Evolutionary conservation across 2,329 filamentous ascomycete species (phyloP), one percentile per base, ranked within the genome.

Genomic region (Calcarisporium arbuscula): DNA sequence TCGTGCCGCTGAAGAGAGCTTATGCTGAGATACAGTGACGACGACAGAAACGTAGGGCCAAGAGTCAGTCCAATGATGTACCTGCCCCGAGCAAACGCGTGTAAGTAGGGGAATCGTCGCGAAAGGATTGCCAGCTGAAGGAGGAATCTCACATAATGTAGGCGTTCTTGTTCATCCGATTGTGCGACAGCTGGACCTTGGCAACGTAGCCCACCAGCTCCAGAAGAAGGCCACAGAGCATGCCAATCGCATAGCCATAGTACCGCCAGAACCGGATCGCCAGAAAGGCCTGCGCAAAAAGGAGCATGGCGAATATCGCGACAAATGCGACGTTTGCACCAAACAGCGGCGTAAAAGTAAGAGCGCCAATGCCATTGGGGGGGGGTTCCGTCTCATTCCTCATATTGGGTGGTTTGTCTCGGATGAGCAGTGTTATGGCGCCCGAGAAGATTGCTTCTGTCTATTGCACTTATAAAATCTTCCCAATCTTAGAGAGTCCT

Each of bases 91-190:
- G n/a, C n/a, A 20, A n/a, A 14, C 6, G 20, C 8, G n/a, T 26
- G 28, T 32, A 8, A 31, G 31, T 28, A 18, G n/a, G 34, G 8
- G 32, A n/a, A n/a, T n/a, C n/a, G n/a, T n/a, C n/a, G n/a, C n/a
- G n/a, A n/a, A n/a, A n/a, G n/a, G n/a, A n/a, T n/a, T n/a, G n/a
- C n/a, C n/a, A n/a, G n/a, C n/a, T n/a, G n/a, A n/a, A n/a, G n/a
- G n/a, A n/a, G n/a, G n/a, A n/a, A n/a, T n/a, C n/a, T n/a, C n/a
- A 45, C 40, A 48, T 44, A 19, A 48, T 48, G 33, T 46, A 46
- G 7, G 21, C 44, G 17, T 44, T 39, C 30, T 45, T 48, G 39
- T 46, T 39, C 19, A 16, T 26, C 5, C 38, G 34, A 28, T 38
- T 36, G 17, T 36, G 32, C 2, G 42, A 31, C 4, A 46, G 39